These are phyloP conservation scores for Phycomyces blakesleeanus DNA, from an alignment of 192 early-diverging fungal genomes.

Conservation along the genomic window DNA sequence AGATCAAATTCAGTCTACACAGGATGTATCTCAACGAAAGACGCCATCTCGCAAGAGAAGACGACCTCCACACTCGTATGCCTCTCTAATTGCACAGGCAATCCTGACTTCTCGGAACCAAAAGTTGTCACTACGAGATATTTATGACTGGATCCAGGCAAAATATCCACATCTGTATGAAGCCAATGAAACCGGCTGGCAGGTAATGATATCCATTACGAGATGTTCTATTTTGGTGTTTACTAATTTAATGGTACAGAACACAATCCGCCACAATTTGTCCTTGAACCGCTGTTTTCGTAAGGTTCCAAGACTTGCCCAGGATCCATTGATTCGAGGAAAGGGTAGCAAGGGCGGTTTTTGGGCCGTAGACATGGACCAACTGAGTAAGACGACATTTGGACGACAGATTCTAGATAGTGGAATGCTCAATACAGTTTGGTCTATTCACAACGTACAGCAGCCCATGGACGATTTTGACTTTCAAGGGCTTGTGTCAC, in stretches of 20 bases:
- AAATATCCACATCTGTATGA: conserved; percentile 73
- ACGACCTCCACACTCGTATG: conserved; percentile 74
- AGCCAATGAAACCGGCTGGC: conserved; percentile 75
- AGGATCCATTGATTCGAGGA: conserved; percentile 40
- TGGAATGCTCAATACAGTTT: conserved; percentile 10
- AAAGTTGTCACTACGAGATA: conserved; percentile 76
- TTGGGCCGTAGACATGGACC: conserved; percentile 51
- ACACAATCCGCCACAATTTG: conserved; percentile 90
- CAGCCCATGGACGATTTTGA: conserved; percentile 19
- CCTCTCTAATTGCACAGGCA: conserved; percentile 77
- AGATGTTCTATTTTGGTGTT: conserved; percentile 1
- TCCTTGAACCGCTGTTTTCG: conserved; percentile 79
- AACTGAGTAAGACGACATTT: conserved; percentile 27
- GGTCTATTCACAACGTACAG: conserved; percentile 1
- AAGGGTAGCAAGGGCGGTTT: conserved; percentile 64
- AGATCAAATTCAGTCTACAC: no score
- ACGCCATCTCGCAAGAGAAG: conserved; percentile 26
- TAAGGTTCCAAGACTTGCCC: conserved; percentile 61
- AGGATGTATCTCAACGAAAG: conserved; percentile 1
- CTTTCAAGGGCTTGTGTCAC: conserved; percentile 18
- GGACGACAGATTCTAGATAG: conserved; percentile 29
- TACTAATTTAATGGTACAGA: conserved; percentile 49
- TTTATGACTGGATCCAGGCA: conserved; percentile 74
- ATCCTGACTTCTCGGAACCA: conserved; percentile 57
- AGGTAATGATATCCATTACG: conserved; percentile 42